These are phyloP conservation scores for Penicillium turbatum DNA, from an alignment of 495 filamentous ascomycete species.

Conservation along the genomic window DNA sequence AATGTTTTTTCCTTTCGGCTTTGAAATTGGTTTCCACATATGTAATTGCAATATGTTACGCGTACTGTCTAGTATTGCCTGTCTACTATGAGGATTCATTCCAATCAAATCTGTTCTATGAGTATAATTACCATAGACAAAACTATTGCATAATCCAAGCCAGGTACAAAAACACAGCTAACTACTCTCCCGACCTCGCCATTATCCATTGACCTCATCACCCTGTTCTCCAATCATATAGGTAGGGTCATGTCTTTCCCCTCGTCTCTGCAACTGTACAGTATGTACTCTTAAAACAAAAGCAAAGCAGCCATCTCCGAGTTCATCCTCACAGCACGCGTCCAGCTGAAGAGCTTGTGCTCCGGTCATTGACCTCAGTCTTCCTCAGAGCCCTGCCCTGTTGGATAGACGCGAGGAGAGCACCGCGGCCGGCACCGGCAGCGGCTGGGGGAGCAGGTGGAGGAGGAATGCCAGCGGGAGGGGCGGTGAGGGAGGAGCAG, in stretches of 20 bases:
- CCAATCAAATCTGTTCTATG: background rate
- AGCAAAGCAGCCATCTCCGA: background rate
- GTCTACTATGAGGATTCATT: too few relatives aligned
- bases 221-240: background rate
- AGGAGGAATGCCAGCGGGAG: constrained; percentile 33
- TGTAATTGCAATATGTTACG: too few relatives aligned
- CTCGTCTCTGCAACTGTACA: constrained; percentile 20
- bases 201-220: constrained; percentile 8
- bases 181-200: background rate
- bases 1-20: background rate
- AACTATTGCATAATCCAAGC: constrained; percentile 12
- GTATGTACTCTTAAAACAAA: constrained; percentile 11
- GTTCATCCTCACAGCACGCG: constrained; percentile 52
- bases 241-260: background rate
- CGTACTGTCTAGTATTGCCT: too few relatives aligned
- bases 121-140: background rate
- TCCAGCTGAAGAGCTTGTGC: constrained; percentile 62
- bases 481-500: constrained; percentile 32
- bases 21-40: too few relatives aligned
- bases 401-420: constrained; percentile 75
- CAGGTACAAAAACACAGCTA: constrained; percentile 10
- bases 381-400: constrained; percentile 73
- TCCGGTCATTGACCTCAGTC: constrained; percentile 81
- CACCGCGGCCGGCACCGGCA: constrained; percentile 49
- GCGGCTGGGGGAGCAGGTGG: constrained; percentile 32